Conservation (phyloP, 495 filamentous ascomycete species). For the Platismatia glauca region DNA sequence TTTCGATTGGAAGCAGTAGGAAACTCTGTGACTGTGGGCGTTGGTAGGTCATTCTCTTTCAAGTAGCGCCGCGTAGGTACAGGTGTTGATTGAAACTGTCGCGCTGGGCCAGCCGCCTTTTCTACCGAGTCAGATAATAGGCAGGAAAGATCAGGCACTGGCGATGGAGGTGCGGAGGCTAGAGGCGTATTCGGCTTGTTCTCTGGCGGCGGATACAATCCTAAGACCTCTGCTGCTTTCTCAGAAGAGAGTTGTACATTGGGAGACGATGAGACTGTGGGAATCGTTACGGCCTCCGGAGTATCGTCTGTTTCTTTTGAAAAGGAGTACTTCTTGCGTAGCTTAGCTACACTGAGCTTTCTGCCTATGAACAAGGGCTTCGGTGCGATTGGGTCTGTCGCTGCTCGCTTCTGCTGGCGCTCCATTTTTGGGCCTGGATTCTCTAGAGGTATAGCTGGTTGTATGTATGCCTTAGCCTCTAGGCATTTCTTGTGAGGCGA, state of each 20-base stretch:
- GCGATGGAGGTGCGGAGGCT: slow-evolving; percentile 12
- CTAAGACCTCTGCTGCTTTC: slow-evolving; percentile 19
- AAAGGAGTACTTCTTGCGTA: slow-evolving; percentile 25
- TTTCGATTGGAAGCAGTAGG: slow-evolving; percentile 1
- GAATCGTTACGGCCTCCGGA: background rate
- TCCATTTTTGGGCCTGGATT: background rate
- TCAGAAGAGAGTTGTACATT: slow-evolving; percentile 1
- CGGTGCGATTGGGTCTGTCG: slow-evolving; percentile 21
- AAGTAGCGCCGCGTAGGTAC: slow-evolving; percentile 21
- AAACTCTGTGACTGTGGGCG: slow-evolving; percentile 1
- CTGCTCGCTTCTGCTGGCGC: slow-evolving; percentile 19
- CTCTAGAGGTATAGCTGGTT: slow-evolving; percentile 20
- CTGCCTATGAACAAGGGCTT: slow-evolving; percentile 17
- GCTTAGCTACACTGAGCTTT: slow-evolving; percentile 18
- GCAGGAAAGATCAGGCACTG: slow-evolving; percentile 8
- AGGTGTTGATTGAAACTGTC: slow-evolving; percentile 18
- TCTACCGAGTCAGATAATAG: slow-evolving; percentile 8
- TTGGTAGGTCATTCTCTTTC: slow-evolving; percentile 14
- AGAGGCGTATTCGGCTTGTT: slow-evolving; percentile 10
- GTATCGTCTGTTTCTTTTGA: slow-evolving; percentile 13
- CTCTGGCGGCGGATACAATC: slow-evolving; percentile 6
- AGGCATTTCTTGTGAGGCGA: slow-evolving; percentile 2
- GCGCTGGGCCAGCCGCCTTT: slow-evolving; percentile 3
- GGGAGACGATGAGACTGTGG: slow-evolving; percentile 2
- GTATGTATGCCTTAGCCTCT: slow-evolving; percentile 18